Evolutionary conservation across 1,284 basidiomycete genomes (phyloP).

Genomic region (Grifola frondosa): DNA sequence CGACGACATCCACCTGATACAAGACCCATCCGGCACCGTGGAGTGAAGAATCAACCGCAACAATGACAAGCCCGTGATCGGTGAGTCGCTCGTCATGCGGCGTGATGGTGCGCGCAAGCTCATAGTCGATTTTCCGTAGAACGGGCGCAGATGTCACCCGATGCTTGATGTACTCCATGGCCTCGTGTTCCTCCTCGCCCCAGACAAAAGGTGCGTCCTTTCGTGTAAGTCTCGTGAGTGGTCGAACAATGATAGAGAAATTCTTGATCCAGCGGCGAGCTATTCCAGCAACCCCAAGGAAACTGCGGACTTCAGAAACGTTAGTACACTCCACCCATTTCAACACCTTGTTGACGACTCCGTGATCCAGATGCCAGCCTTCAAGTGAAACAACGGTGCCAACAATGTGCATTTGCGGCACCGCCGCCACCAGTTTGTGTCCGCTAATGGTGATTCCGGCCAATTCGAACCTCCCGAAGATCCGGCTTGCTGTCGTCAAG

Average conservation of each 20-base stretch:
- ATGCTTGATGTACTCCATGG: slow-evolving; percentile 29
- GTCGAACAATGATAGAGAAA: slow-evolving; percentile 33
- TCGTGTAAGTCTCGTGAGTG: slow-evolving; percentile 25
- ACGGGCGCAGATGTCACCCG: slow-evolving; percentile 26
- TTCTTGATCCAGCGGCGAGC: slow-evolving; percentile 32
- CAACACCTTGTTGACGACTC: slow-evolving; percentile 28
- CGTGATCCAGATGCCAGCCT: slow-evolving; percentile 32
- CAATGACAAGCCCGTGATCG: slow-evolving; percentile 26
- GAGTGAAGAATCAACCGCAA: slow-evolving; percentile 35
- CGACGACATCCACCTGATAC: slow-evolving; percentile 25
- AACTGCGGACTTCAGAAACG: slow-evolving; percentile 32
- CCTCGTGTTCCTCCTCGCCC: slow-evolving; percentile 15
- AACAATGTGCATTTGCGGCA: slow-evolving; percentile 27
- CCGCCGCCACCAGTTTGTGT: slow-evolving; percentile 25
- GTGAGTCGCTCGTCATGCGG: not conserved
- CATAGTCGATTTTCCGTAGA: slow-evolving; percentile 31
- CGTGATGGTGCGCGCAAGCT: slow-evolving; percentile 12
- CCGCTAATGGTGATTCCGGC: slow-evolving; percentile 34
- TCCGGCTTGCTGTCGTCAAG: slow-evolving; percentile 21
- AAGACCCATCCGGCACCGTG: slow-evolving; percentile 34
- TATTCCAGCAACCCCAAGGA: slow-evolving; percentile 33
- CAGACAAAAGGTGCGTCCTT: slow-evolving; percentile 22
- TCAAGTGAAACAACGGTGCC: slow-evolving; percentile 28
- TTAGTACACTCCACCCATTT: slow-evolving; percentile 30
- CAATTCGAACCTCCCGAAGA: slow-evolving; percentile 25